A percentile compares a stretch with the other conserved stretches of the same genome.
Conservation (phyloP, 2,329 filamentous ascomycete species). For the Fusarium pseudoanthophilum region DNA sequence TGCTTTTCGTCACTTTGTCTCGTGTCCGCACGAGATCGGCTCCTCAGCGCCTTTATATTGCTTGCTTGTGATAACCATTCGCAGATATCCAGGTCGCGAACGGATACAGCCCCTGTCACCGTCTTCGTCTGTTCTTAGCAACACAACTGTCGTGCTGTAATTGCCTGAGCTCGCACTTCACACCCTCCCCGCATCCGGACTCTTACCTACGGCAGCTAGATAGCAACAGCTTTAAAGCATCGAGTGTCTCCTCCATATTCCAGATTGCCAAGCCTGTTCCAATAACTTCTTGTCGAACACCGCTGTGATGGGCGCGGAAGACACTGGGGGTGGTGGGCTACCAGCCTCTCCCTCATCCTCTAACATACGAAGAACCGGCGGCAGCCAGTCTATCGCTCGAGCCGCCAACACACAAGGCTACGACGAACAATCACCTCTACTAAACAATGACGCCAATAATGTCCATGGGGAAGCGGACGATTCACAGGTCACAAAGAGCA, state of each 20-base stretch:
- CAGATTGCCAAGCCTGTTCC: constrained; percentile 11
- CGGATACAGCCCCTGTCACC: constrained; percentile 6
- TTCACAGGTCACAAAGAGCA: constrained; percentile 76
- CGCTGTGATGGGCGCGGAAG: constrained; percentile 29
- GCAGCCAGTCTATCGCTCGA: constrained; percentile 34
- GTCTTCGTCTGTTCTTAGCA: constrained; percentile 3
- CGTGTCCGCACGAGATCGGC: background rate
- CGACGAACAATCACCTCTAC: constrained; percentile 48
- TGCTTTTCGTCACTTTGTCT: constrained; percentile 3
- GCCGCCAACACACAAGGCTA: constrained; percentile 17
- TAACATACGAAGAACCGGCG: constrained; percentile 17
- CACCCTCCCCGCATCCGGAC: constrained; percentile 24
- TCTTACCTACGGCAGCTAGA: constrained; percentile 13
- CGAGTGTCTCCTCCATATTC: constrained; percentile 6
- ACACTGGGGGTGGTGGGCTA: constrained; percentile 4
- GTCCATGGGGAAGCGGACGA: constrained; percentile 37
- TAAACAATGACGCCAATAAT: constrained; percentile 33
- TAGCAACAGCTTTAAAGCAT: constrained; percentile 17
- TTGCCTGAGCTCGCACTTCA: constrained; percentile 1
- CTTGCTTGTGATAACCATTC: constrained; percentile 17
- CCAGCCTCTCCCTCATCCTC: constrained; percentile 15
- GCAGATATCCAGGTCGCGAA: constrained; percentile 12
- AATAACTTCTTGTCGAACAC: constrained; percentile 3
- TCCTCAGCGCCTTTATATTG: background rate
- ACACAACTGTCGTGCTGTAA: constrained; percentile 10